A percentile compares a stretch with the other conserved stretches of the same genome.
These are phyloP conservation scores for Bidens hawaiensis DNA, from an alignment of 140 eudicot species.

Conservation along the genomic window DNA sequence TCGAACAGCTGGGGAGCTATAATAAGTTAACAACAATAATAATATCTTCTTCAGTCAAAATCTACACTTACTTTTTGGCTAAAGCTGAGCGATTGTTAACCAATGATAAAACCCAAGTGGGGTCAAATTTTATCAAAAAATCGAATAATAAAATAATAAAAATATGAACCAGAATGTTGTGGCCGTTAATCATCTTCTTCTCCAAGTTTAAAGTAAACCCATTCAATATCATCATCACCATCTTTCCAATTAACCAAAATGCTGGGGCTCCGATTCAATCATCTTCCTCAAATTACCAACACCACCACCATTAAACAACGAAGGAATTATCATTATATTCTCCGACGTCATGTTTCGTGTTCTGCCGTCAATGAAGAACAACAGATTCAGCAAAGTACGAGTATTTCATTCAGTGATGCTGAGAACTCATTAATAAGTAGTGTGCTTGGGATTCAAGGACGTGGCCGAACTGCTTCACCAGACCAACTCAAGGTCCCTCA, in stretches of 20 bases:
- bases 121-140: conserved; percentile 17
- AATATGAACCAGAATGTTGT: conserved; percentile 19
- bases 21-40: background rate
- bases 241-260: conserved; percentile 19
- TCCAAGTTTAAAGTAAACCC: conserved; percentile 6
- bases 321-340: background rate
- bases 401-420: conserved; percentile 40
- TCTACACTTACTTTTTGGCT: conserved; percentile 3
- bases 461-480: conserved; percentile 92
- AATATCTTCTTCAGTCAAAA: background rate
- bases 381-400: conserved; percentile 19
- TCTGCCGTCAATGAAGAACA: conserved; percentile 36
- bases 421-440: conserved; percentile 61
- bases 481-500: conserved; percentile 73
- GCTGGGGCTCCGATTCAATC: conserved; percentile 42
- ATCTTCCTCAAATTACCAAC: background rate
- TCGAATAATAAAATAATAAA: background rate
- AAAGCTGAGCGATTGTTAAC: conserved; percentile 14
- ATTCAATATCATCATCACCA: conserved; percentile 4
- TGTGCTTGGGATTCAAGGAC: conserved; percentile 95
- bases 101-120: conserved; percentile 20
- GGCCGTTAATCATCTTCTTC: conserved; percentile 3
- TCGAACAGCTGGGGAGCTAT: no score
- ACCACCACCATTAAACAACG: conserved; percentile 8
- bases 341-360: conserved; percentile 26